Evolutionary conservation across 2,329 filamentous ascomycete species (phyloP).

Genomic region (Penicillium fuscoglaucum): DNA sequence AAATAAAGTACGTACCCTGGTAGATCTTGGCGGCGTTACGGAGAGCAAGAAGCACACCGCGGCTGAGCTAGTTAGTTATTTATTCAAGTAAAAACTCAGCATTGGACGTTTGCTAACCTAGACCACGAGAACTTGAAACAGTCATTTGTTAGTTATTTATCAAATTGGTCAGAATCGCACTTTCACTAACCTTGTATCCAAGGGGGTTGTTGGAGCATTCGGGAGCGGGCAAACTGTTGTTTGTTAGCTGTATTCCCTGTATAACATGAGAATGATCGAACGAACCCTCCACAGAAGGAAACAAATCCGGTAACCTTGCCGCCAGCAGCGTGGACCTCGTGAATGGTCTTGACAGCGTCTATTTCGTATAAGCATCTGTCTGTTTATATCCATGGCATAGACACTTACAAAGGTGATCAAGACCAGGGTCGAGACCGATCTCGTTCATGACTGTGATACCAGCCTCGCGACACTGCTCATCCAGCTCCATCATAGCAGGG

Average conservation of each 20-base stretch:
- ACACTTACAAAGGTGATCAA: slow-evolving; percentile 24
- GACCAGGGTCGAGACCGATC: slow-evolving; percentile 59
- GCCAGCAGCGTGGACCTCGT: slow-evolving; percentile 73
- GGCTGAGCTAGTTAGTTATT: slow-evolving; percentile 30
- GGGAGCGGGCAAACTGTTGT: slow-evolving; percentile 57
- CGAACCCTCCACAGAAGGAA: slow-evolving; percentile 74
- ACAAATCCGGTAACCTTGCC: slow-evolving; percentile 83
- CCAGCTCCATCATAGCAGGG: slow-evolving; percentile 86
- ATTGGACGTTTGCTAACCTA: slow-evolving; percentile 48
- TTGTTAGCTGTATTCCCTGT: not conserved
- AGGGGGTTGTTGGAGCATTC: slow-evolving; percentile 84
- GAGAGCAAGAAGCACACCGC: slow-evolving; percentile 84
- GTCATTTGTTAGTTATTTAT: not conserved
- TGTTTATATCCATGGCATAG: not conserved
- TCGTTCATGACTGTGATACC: slow-evolving; percentile 98
- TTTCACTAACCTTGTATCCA: slow-evolving; percentile 66
- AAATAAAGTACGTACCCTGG: slow-evolving; percentile 52
- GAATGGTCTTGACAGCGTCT: slow-evolving; percentile 84
- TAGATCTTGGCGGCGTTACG: slow-evolving; percentile 82
- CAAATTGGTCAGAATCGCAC: not conserved
- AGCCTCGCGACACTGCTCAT: slow-evolving; percentile 78
- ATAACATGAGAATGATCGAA: not conserved
- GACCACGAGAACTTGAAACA: slow-evolving; percentile 67
- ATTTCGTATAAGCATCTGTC: not conserved
- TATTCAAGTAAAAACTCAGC: not conserved